Evolutionary conservation across 192 early-diverging fungal genomes (phyloP), one percentile per base, ranked within the genome.

Genomic region (Rhizoclosmatium sp.): DNA sequence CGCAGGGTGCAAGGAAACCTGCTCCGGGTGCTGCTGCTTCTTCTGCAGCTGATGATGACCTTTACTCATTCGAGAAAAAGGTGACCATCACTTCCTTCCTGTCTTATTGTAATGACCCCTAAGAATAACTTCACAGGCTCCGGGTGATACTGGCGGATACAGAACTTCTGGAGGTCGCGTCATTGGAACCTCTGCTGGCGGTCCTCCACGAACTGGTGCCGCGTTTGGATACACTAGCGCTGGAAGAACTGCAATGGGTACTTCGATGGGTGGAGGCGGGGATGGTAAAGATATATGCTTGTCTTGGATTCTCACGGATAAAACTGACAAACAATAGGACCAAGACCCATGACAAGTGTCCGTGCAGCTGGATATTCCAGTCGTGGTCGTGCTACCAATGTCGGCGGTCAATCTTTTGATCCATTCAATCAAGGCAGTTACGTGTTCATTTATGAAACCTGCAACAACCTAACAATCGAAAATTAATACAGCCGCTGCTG

Each of bases 281-380:
- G 82, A 41, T 14, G 47, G 76, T 54, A 16, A 16, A 54, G 51
- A 12, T 54, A 54, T 12, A 12, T 54, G 9, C 16, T 54, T 54
- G 51, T 54, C 16, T 54, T 54, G 51, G 16, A 54, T 16, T 54
- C 9, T 54, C 41, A 61, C 54, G 61, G 69, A 46, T 59, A 80
- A 58, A 65, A 49, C 62, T 9, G 9, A n/a, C 40, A 10, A 49
- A 47, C 14, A n/a, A 81, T 47, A 46, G 76, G 75, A 14, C 86
- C 83, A 19, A 68, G 89, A 14, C 89, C 89, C 45, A 87, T 91
- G 87, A 91, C 89, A 2, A 86, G 85, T 2, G 85, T 86, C 2
- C 82, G 89, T 12, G 89, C 87, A 14, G 89, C 89, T 3, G 89
- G 89, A 3, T 91, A 87, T 67, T 87, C 88, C 39, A 86, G 84